A percentile compares a stretch with the other conserved stretches of the same genome.
Evolutionary conservation across 2,329 filamentous ascomycete species (phyloP).

Genomic region (Colletotrichum noveboracense): DNA sequence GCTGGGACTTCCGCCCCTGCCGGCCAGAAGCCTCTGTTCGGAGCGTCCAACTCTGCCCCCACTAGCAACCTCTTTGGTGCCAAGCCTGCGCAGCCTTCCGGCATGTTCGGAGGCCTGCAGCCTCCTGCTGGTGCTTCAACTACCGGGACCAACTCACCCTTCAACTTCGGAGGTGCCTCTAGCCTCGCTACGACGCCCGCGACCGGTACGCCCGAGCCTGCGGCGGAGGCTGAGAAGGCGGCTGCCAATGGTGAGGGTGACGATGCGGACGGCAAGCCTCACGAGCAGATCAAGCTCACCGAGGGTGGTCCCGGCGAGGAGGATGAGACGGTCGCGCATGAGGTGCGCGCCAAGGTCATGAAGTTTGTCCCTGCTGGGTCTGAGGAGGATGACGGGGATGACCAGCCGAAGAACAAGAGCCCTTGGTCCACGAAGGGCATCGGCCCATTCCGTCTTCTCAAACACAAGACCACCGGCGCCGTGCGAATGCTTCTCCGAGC

Average conservation of each 20-base stretch:
- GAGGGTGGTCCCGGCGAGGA: conserved; percentile 72
- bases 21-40: conserved; percentile 12
- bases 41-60: conserved; percentile 7
- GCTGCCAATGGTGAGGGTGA: conserved; percentile 23
- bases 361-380: conserved; percentile 58
- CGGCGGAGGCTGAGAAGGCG: conserved; percentile 41
- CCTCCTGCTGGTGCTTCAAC: conserved; percentile 47
- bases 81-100: conserved; percentile 26
- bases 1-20: neutral
- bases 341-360: conserved; percentile 73
- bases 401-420: conserved; percentile 53
- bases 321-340: conserved; percentile 72
- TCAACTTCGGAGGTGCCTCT: conserved; percentile 63
- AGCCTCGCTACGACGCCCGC: conserved; percentile 66
- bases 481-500: conserved; percentile 74
- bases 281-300: conserved; percentile 75
- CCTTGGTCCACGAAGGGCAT: conserved; percentile 74
- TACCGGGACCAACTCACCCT: conserved; percentile 57
- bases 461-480: conserved; percentile 71
- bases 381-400: conserved; percentile 46
- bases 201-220: conserved; percentile 63
- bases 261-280: conserved; percentile 63
- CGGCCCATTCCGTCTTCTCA: conserved; percentile 74
- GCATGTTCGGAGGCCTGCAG: conserved; percentile 44
- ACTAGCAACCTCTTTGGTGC: conserved; percentile 21